These are phyloP conservation scores for Bipolaris gigantea DNA, from an alignment of 2,329 filamentous ascomycete genomes.

Conservation along the genomic window DNA sequence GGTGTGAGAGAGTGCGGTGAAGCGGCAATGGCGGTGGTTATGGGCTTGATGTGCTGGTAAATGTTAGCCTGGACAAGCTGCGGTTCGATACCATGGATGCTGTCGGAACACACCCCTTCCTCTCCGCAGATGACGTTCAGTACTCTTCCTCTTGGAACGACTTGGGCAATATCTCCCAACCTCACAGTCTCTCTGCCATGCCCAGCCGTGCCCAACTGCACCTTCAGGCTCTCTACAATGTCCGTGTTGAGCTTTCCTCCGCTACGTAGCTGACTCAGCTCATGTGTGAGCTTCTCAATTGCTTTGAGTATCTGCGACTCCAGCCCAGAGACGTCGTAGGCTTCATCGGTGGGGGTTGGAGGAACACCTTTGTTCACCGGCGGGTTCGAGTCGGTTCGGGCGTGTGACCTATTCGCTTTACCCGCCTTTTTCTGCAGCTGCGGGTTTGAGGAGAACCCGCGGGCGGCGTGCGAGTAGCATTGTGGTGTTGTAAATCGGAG, in stretches of 20 bases:
- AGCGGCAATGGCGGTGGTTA: slow-evolving; percentile 56
- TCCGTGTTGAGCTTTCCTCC: slow-evolving; percentile 66
- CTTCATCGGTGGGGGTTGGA: slow-evolving; percentile 53
- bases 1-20: slow-evolving; percentile 55
- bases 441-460: slow-evolving; percentile 50
- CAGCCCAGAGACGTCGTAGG: slow-evolving; percentile 63
- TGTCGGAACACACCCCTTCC: slow-evolving; percentile 56
- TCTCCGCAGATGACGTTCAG: slow-evolving; percentile 67
- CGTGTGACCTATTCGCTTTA: slow-evolving; percentile 51
- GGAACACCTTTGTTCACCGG: slow-evolving; percentile 26
- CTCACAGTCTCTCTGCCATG: slow-evolving; percentile 54
- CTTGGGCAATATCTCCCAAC: slow-evolving; percentile 66
- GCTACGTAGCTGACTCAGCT: slow-evolving; percentile 63
- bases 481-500: slow-evolving; percentile 11
- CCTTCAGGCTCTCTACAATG: slow-evolving; percentile 61
- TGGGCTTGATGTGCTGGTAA: slow-evolving; percentile 57
- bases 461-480: slow-evolving; percentile 11
- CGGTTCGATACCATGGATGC: background rate
- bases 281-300: slow-evolving; percentile 60
- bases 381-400: slow-evolving; percentile 41
- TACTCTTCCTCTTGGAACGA: slow-evolving; percentile 65
- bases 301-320: slow-evolving; percentile 59
- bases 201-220: slow-evolving; percentile 56
- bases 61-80: slow-evolving; percentile 6
- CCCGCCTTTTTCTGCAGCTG: slow-evolving; percentile 56